phyloP scores from a whole-genome alignment of 1,139 yeast genomes.

The Candida sp. region DNA sequence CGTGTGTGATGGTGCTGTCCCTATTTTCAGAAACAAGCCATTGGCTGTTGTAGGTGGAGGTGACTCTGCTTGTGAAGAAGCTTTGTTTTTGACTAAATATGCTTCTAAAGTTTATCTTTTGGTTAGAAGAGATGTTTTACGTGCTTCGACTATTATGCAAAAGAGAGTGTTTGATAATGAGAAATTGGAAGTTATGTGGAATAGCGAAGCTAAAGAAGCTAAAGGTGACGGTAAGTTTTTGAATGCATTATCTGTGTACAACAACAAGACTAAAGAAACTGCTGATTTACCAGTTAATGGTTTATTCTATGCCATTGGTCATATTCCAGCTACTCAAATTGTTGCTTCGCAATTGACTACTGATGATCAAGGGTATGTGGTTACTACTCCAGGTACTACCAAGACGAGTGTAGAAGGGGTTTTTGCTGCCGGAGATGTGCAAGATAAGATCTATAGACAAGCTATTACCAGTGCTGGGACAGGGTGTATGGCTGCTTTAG shows the following conservation, averaged over 20 bases:
- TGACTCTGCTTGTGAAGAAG: constrained; percentile 99
- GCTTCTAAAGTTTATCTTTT: constrained; percentile 92
- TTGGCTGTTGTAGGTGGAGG: constrained; percentile 98
- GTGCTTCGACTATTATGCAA: constrained; percentile 97
- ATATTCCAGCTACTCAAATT: constrained; percentile 85
- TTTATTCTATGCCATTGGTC: constrained; percentile 97
- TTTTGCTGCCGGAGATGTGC: constrained; percentile 99
- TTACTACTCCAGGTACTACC: constrained; percentile 86
- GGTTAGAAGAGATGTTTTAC: constrained; percentile 89
- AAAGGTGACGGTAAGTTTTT: constrained; percentile 88
- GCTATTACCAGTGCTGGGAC: constrained; percentile 99
- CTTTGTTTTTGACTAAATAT: constrained; percentile 91
- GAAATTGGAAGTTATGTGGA: constrained; percentile 86
- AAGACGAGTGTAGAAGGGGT: constrained; percentile 87
- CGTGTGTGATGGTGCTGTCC: constrained; percentile 99
- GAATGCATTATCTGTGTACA: constrained; percentile 55
- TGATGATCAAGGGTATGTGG: constrained; percentile 84
- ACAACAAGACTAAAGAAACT: constrained; percentile 69
- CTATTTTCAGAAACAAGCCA: constrained; percentile 96
- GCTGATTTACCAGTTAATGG: constrained; percentile 80
- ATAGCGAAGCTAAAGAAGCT: constrained; percentile 84
- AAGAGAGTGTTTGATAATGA: constrained; percentile 82
- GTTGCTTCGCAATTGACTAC: constrained; percentile 76
- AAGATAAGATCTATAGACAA: constrained; percentile 95
- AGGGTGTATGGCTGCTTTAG: constrained; percentile 99